phyloP scores from a whole-genome alignment of 2,329 filamentous ascomycete genomes.

The Venturia effusa region DNA sequence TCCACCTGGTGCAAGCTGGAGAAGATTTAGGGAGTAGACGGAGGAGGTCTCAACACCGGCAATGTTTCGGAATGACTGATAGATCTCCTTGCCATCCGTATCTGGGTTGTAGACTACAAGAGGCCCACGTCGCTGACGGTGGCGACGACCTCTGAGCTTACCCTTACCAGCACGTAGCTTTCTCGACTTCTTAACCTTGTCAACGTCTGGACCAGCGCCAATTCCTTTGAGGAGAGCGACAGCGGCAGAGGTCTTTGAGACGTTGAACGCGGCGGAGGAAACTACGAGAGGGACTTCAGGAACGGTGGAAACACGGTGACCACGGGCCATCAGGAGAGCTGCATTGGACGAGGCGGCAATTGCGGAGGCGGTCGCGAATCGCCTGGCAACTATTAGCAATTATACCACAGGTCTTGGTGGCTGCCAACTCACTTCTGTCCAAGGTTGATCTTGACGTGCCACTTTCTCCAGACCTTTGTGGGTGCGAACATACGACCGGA shows the following conservation, averaged over 20 bases:
- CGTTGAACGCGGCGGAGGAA: slow-evolving; percentile 78
- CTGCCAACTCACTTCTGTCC: slow-evolving; percentile 68
- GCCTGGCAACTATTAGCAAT: slow-evolving; percentile 42
- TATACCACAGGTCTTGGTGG: background rate
- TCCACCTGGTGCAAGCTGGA: slow-evolving; percentile 97
- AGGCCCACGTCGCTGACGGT: slow-evolving; percentile 95
- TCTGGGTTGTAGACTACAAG: slow-evolving; percentile 96
- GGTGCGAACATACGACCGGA: slow-evolving; percentile 99
- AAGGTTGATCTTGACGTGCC: slow-evolving; percentile 99
- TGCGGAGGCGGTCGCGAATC: slow-evolving; percentile 95
- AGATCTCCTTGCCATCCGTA: slow-evolving; percentile 87
- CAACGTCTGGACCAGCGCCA: slow-evolving; percentile 80
- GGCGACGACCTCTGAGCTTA: slow-evolving; percentile 92
- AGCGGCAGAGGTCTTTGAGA: slow-evolving; percentile 83
- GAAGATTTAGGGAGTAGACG: slow-evolving; percentile 91
- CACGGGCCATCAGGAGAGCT: slow-evolving; percentile 90
- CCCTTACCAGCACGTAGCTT: slow-evolving; percentile 98
- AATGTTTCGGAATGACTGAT: slow-evolving; percentile 96
- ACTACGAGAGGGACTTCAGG: slow-evolving; percentile 96
- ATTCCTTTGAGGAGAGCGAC: slow-evolving; percentile 79
- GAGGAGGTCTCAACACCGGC: slow-evolving; percentile 94
- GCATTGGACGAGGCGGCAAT: slow-evolving; percentile 92
- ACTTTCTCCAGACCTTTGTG: slow-evolving; percentile 99
- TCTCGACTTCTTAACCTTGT: slow-evolving; percentile 92
- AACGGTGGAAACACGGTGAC: slow-evolving; percentile 85